Conservation (phyloP, 2,329 filamentous ascomycete genomes). For the Exophiala alcalophila region DNA sequence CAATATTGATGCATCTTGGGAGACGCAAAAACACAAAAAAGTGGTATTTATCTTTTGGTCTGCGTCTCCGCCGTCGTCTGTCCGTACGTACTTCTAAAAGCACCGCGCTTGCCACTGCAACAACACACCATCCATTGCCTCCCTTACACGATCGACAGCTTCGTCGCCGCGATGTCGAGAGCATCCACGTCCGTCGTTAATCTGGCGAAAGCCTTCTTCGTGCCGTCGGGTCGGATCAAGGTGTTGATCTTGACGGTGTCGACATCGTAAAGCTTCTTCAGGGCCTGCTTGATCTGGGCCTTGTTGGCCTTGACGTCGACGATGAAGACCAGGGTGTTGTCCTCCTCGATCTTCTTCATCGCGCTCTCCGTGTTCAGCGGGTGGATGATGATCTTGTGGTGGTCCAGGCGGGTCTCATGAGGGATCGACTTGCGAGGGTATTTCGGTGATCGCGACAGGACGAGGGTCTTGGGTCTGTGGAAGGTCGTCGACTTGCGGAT, state of each 20-base stretch:
- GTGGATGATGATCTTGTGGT: constrained; percentile 96
- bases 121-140: constrained; percentile 3
- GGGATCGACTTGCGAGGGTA: constrained; percentile 95
- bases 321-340: constrained; percentile 99
- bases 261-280: constrained; percentile 99
- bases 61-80: constrained; percentile 35
- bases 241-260: constrained; percentile 99
- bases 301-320: constrained; percentile 98
- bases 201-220: constrained; percentile 98
- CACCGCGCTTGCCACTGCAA: too few species aligned
- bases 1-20: constrained; percentile 36
- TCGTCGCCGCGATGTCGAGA: constrained; percentile 98
- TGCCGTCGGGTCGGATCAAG: constrained; percentile 89
- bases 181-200: constrained; percentile 96
- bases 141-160: constrained; percentile 88
- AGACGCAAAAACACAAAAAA: constrained; percentile 47
- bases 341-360: constrained; percentile 99
- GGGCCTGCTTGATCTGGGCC: constrained; percentile 95
- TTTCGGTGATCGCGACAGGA: constrained; percentile 85
- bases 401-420: constrained; percentile 86
- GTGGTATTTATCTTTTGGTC: too few species aligned
- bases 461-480: constrained; percentile 95
- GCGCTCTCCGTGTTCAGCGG: constrained; percentile 99
- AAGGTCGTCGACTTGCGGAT: constrained; percentile 90
- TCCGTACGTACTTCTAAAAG: too few species aligned